A percentile compares a stretch with the other conserved stretches of the same genome.
phyloP scores from a whole-genome alignment of 441 rosid genomes.

The Heliophila coronopifolia region DNA sequence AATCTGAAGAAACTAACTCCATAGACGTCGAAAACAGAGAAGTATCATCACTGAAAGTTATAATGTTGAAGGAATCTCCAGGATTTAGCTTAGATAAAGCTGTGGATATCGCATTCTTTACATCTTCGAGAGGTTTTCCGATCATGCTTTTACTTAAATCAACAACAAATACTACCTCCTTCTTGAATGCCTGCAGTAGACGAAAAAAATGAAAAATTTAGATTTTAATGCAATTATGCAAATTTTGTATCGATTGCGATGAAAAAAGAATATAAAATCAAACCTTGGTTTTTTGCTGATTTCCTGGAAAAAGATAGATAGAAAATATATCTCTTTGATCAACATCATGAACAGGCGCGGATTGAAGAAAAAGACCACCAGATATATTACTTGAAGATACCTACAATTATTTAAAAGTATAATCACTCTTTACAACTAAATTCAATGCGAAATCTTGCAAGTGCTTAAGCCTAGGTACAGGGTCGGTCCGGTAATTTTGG shows the following conservation, averaged over 20 bases:
- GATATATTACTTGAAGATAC: constrained; percentile 49
- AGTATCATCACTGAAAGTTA: constrained; percentile 70
- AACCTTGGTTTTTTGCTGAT: constrained; percentile 54
- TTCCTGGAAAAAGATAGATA: constrained; percentile 67
- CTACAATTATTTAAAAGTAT: constrained; percentile 31
- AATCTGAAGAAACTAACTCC: constrained; percentile 61
- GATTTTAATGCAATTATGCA: constrained; percentile 2
- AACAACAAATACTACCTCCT: constrained; percentile 73
- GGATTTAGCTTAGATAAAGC: constrained; percentile 56
- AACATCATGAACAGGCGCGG: constrained; percentile 63
- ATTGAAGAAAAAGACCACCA: constrained; percentile 78
- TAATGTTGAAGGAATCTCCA: constrained; percentile 74
- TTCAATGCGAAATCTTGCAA: constrained; percentile 10
- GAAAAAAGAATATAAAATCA: constrained; percentile 14
- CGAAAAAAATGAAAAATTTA: constrained; percentile 2
- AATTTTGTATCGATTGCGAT: neutral
- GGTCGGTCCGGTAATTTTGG: too few species aligned
- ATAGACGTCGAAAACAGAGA: constrained; percentile 60
- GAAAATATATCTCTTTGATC: constrained; percentile 88
- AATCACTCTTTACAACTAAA: constrained; percentile 5
- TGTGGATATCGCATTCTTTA: constrained; percentile 51
- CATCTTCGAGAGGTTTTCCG: constrained; percentile 67
- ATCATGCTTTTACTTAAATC: constrained; percentile 94
- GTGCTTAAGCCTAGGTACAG: neutral
- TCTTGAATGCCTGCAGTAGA: constrained; percentile 54